phyloP scores from a whole-genome alignment of 768 basidiomycete genomes.

The Russula dissimulans region DNA sequence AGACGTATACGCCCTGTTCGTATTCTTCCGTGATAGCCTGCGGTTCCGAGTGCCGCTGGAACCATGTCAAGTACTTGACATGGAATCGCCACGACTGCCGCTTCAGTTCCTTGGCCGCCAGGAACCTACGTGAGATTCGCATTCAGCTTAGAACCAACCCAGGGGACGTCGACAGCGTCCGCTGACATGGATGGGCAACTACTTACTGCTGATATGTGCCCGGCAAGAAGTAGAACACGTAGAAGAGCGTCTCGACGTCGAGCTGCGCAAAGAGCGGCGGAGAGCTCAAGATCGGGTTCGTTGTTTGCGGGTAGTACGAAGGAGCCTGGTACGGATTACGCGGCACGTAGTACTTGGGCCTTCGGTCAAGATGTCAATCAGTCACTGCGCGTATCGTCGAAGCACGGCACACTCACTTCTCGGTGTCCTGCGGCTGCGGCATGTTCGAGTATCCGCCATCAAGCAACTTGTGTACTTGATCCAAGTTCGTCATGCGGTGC shows the following conservation, averaged over 20 bases:
- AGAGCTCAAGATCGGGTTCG: conserved; percentile 70
- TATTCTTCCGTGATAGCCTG: conserved; percentile 99
- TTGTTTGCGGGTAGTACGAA: conserved; percentile 87
- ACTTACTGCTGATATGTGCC: conserved; percentile 96
- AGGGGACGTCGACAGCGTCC: background rate
- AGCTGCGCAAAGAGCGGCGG: conserved; percentile 81
- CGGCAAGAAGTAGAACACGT: conserved; percentile 96
- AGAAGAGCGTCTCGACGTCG: conserved; percentile 96
- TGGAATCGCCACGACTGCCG: conserved; percentile 99
- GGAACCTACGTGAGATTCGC: conserved; percentile 45
- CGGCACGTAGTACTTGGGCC: conserved; percentile 95
- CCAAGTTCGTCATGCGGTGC: conserved; percentile 79
- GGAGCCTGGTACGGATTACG: conserved; percentile 89
- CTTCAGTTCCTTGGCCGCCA: conserved; percentile 95
- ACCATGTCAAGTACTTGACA: conserved; percentile 98
- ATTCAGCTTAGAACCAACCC: background rate
- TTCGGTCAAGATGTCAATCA: conserved; percentile 12
- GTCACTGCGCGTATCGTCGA: background rate
- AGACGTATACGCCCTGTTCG: conserved; percentile 98
- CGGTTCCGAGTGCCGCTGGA: conserved; percentile 96
- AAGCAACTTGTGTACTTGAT: conserved; percentile 85
- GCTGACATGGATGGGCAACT: background rate
- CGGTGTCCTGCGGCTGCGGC: conserved; percentile 90
- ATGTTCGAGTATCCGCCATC: conserved; percentile 85
- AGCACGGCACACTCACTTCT: conserved; percentile 50